Conservation (phyloP, 2,329 filamentous ascomycete genomes). For the Triangularia setosa region DNA sequence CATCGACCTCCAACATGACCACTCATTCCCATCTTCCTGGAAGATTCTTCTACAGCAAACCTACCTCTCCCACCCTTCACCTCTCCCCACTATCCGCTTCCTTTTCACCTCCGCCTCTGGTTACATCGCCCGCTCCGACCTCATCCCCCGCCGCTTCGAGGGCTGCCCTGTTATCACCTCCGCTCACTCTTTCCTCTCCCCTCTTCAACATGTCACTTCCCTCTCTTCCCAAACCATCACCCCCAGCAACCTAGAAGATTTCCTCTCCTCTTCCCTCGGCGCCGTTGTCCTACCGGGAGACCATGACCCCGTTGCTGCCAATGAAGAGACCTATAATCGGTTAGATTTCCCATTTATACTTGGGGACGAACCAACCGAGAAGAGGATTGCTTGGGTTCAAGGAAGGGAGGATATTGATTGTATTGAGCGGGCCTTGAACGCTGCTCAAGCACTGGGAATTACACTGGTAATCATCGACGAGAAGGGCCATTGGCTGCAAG, state of each 20-base stretch:
- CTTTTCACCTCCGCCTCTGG: conserved; percentile 10
- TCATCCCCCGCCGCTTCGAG: conserved; percentile 11
- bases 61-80: neutral
- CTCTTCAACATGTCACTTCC: conserved; percentile 4
- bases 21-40: neutral
- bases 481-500: conserved; percentile 38
- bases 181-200: conserved; percentile 9
- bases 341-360: conserved; percentile 3
- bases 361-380: neutral
- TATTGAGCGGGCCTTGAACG: conserved; percentile 13
- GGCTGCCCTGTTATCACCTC: conserved; percentile 2
- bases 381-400: conserved; percentile 18
- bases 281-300: neutral
- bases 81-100: neutral
- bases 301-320: neutral
- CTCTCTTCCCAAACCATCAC: neutral
- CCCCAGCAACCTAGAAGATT: neutral
- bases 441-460: conserved; percentile 35
- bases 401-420: conserved; percentile 16
- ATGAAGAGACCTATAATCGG: neutral
- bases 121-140: conserved; percentile 11
- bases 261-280: neutral
- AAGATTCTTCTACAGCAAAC: neutral
- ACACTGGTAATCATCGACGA: conserved; percentile 35
- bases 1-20: neutral